Evolutionary conservation across 164 flowering plant genomes (phyloP), one percentile per base, ranked within the genome.

Genomic region (Kalanchoe fedtschenkoi): DNA sequence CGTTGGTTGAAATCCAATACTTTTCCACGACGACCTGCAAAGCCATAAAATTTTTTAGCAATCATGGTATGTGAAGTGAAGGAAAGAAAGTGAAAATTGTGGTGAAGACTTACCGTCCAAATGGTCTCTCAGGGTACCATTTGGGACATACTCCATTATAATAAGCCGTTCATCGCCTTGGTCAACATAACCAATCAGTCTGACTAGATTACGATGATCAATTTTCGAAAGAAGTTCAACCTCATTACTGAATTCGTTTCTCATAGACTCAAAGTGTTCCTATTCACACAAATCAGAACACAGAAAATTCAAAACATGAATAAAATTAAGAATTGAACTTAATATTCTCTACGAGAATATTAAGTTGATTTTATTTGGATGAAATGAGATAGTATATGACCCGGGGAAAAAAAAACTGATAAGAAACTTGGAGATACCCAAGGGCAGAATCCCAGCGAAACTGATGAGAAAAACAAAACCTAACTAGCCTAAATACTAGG

Each of bases 61-160:
- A 56, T 47, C 32, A 16, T 21, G 33, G n/a, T 34, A 19, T 33
- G 8, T 14, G 17, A 30, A 28, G 41, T 44, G 15, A 15, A 32
- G 16, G 38, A 33, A 21, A 30, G 46, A 11, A 24, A 44, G 21
- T 47, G 14, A 3, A 42, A 11, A 3, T 28, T 10, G 4, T 15
- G 30, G 4, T 5, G 10, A 62, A 46, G 34, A 64, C 80, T 82
- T 78, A 91, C 99, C 99, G 78, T 95, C 99, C 57, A 95, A 80
- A 80, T 95, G 97, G 60, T 88, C 90, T 71, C 99, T 81, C 17
- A 95, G 93, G 64, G 96, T 88, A 51, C 96, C 96, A 73, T 91
- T 91, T 39, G 95, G 76, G 34, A 95, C 83, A 75, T 77, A 89
- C 72, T 95, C 99, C 32, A 95, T 88, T 41, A 95, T 87, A 37